Evolutionary conservation across 768 basidiomycete species (phyloP).

Genomic region (Boletus speciosus): DNA sequence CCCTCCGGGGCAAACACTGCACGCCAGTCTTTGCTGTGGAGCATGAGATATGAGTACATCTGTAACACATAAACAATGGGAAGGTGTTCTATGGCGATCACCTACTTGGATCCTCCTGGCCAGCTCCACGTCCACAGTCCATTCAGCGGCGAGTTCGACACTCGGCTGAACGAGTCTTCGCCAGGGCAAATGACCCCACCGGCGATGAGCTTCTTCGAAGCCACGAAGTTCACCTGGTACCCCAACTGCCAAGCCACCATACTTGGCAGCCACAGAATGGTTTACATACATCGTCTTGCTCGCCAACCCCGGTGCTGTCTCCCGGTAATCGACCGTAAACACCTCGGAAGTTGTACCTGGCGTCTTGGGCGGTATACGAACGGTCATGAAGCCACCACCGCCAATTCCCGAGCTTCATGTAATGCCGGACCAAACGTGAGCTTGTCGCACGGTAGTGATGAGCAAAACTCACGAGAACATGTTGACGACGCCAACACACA

Average conservation of each 20-base stretch:
- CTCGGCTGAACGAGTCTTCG: slow-evolving; percentile 70
- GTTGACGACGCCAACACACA: slow-evolving; percentile 82
- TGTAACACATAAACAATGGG: slow-evolving; percentile 13
- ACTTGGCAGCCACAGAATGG: slow-evolving; percentile 49
- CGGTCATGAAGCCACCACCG: slow-evolving; percentile 85
- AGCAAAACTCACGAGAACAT: slow-evolving; percentile 73
- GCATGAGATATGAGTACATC: slow-evolving; percentile 55
- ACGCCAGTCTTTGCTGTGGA: slow-evolving; percentile 69
- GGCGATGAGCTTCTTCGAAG: slow-evolving; percentile 74
- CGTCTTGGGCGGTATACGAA: slow-evolving; percentile 62
- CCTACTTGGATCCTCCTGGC: slow-evolving; percentile 67
- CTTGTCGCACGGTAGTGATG: neutral
- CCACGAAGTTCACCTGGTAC: slow-evolving; percentile 92
- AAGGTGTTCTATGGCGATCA: slow-evolving; percentile 4
- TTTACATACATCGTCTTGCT: slow-evolving; percentile 74
- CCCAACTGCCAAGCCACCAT: slow-evolving; percentile 83
- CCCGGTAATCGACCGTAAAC: slow-evolving; percentile 82
- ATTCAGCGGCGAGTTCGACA: slow-evolving; percentile 70
- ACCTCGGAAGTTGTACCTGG: slow-evolving; percentile 50
- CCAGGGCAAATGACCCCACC: slow-evolving; percentile 86
- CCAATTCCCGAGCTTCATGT: slow-evolving; percentile 69
- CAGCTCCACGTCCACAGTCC: slow-evolving; percentile 77
- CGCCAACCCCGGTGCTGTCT: slow-evolving; percentile 73
- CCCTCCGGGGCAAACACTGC: slow-evolving; percentile 82
- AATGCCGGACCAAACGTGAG: neutral